phyloP scores from a whole-genome alignment of 768 basidiomycete species.

The Boletus edulis region DNA sequence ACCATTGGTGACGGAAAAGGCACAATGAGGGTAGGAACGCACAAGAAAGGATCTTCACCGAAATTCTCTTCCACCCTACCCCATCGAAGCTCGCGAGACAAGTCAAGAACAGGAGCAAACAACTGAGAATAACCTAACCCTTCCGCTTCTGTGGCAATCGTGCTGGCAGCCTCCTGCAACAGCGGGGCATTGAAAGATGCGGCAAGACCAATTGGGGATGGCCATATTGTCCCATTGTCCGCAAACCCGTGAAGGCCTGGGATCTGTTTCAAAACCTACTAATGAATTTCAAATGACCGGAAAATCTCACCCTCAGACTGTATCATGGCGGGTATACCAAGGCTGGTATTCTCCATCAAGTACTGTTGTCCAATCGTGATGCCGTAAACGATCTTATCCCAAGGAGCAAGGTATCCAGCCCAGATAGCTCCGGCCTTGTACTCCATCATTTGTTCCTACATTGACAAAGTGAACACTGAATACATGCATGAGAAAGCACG shows the following conservation, averaged over 20 bases:
- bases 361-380: constrained; percentile 49
- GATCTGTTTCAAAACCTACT: constrained; percentile 5
- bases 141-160: constrained; percentile 60
- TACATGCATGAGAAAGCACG: neutral
- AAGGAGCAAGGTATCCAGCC: constrained; percentile 61
- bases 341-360: constrained; percentile 68
- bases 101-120: constrained; percentile 68
- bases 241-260: constrained; percentile 68
- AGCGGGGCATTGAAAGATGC: constrained; percentile 60
- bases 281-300: constrained; percentile 39
- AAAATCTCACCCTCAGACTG: constrained; percentile 26
- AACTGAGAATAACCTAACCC: constrained; percentile 59
- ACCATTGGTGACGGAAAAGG: constrained; percentile 3
- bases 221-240: constrained; percentile 68
- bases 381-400: constrained; percentile 52
- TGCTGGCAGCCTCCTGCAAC: constrained; percentile 46
- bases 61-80: constrained; percentile 69
- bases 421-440: constrained; percentile 60
- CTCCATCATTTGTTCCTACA: constrained; percentile 40
- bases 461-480: neutral
- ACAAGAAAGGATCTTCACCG: constrained; percentile 65
- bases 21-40: constrained; percentile 12
- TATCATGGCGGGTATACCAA: constrained; percentile 66
- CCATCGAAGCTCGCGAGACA: constrained; percentile 66
- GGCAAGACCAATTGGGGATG: constrained; percentile 63